Conservation (phyloP, 306 rosid species). For the Trifolium dubium region DNA sequence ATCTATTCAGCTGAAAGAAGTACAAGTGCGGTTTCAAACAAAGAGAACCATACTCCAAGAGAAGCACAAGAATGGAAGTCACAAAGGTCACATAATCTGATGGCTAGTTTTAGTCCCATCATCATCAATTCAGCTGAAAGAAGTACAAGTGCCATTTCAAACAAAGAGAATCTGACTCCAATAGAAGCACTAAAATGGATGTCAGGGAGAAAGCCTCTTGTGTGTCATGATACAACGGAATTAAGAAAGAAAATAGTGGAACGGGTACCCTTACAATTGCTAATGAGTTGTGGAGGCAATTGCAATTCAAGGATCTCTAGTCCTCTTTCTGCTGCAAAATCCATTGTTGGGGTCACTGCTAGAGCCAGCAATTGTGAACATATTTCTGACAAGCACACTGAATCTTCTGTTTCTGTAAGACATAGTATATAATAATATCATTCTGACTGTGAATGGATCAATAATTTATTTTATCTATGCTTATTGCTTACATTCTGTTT, state of each 20-base stretch:
- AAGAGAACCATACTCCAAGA: constrained; percentile 56
- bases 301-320: constrained; percentile 37
- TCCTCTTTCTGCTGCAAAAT: constrained; percentile 49
- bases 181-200: constrained; percentile 45
- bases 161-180: constrained; percentile 58
- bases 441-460: constrained; percentile 25
- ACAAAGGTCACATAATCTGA: constrained; percentile 43
- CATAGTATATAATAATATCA: constrained; percentile 11
- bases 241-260: constrained; percentile 46
- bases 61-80: constrained; percentile 48
- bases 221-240: constrained; percentile 40
- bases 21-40: constrained; percentile 44
- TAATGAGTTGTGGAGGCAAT: constrained; percentile 46
- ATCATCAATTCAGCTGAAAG: constrained; percentile 44
- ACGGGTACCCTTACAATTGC: constrained; percentile 67
- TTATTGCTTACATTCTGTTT: constrained; percentile 26
- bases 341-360: constrained; percentile 30
- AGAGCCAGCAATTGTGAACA: constrained; percentile 36
- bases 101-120: constrained; percentile 38
- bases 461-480: constrained; percentile 31
- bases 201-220: constrained; percentile 42
- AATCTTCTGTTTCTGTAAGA: constrained; percentile 55
- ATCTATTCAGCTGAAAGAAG: constrained; percentile 44
- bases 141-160: constrained; percentile 42
- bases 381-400: constrained; percentile 37